phyloP scores from a whole-genome alignment of 2,329 filamentous ascomycete genomes.

The Colletotrichum lini region DNA sequence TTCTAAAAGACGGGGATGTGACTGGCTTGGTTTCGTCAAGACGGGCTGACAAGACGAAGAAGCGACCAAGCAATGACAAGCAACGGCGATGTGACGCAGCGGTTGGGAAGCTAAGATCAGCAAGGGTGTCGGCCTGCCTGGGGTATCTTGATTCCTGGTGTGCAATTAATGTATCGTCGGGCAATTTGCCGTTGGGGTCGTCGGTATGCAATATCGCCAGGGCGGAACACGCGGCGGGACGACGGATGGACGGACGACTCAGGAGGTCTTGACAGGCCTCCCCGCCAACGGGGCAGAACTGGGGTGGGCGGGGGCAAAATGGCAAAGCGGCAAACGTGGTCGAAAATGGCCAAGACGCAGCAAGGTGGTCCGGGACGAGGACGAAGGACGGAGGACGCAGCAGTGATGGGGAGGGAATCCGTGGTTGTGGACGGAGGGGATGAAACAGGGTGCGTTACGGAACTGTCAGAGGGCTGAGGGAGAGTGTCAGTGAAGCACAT shows the following conservation, averaged over 20 bases:
- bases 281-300: slow-evolving; percentile 3
- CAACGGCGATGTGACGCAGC: slow-evolving; percentile 3
- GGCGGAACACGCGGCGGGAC: slow-evolving; percentile 13
- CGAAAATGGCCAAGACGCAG: background rate
- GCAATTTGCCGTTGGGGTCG: slow-evolving; percentile 12
- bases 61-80: slow-evolving; percentile 21
- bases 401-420: background rate
- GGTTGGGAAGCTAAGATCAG: background rate
- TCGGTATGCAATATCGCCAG: slow-evolving; percentile 15
- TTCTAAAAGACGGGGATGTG: slow-evolving; percentile 2
- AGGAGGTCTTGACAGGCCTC: background rate
- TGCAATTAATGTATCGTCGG: slow-evolving; percentile 23
- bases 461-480: slow-evolving; percentile 48
- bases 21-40: slow-evolving; percentile 6
- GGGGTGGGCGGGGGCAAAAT: background rate
- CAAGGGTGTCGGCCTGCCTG: slow-evolving; percentile 12
- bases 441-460: slow-evolving; percentile 53
- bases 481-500: slow-evolving; percentile 48
- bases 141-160: slow-evolving; percentile 10
- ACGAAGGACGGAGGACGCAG: slow-evolving; percentile 8
- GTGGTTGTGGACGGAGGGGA: background rate
- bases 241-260: slow-evolving; percentile 2
- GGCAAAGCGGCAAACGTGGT: background rate
- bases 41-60: slow-evolving; percentile 11
- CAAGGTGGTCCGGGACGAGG: slow-evolving; percentile 16